A percentile compares a stretch with the other conserved stretches of the same genome.
phyloP scores from a whole-genome alignment of 1,284 basidiomycete genomes.

The Veloboletus limbatus region DNA sequence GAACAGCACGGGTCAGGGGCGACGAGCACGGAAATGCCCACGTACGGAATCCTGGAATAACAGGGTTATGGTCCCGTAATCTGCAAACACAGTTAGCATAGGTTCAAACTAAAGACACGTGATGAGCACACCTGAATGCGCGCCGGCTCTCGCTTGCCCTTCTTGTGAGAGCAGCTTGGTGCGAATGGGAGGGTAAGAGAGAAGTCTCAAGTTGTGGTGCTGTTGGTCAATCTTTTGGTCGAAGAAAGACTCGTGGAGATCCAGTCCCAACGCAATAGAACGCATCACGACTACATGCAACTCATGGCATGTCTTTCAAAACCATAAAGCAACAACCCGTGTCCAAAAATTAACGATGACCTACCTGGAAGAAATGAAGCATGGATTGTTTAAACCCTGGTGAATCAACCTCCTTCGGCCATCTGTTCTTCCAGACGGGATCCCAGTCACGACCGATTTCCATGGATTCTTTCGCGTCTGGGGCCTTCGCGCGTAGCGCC shows the following conservation, averaged over 20 bases:
- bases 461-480: constrained; percentile 81
- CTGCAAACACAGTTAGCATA: constrained; percentile 33
- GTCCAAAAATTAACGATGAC: constrained; percentile 8
- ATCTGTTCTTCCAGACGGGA: constrained; percentile 69
- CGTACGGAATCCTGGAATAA: constrained; percentile 78
- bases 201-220: constrained; percentile 71
- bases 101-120: neutral
- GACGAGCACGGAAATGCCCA: neutral
- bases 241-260: constrained; percentile 70
- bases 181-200: constrained; percentile 74
- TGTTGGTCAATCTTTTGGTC: constrained; percentile 71
- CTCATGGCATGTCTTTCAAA: constrained; percentile 62
- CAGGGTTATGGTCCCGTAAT: constrained; percentile 82
- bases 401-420: constrained; percentile 64
- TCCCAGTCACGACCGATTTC: constrained; percentile 85
- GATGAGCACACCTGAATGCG: constrained; percentile 59
- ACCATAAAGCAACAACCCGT: constrained; percentile 3
- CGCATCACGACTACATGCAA: constrained; percentile 76
- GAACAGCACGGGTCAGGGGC: constrained; percentile 5
- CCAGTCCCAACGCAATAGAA: constrained; percentile 75
- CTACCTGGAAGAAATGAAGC: constrained; percentile 69
- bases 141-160: constrained; percentile 76
- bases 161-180: constrained; percentile 54
- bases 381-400: constrained; percentile 70
- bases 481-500: constrained; percentile 63